Evolutionary conservation across 164 flowering plant genomes (phyloP).

Genomic region (Macadamia tetraphylla): DNA sequence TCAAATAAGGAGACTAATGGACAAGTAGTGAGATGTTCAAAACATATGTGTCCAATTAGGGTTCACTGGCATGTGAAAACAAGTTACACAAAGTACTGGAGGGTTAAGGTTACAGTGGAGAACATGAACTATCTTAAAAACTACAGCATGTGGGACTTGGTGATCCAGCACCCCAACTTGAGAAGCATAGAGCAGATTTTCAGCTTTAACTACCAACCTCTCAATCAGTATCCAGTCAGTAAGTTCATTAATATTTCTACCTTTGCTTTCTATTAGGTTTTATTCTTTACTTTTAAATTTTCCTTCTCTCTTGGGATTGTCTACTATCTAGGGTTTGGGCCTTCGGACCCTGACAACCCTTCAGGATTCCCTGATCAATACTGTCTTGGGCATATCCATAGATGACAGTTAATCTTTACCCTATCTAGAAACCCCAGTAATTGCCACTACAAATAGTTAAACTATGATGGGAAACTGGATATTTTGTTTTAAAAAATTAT

Average conservation of each 20-base stretch:
- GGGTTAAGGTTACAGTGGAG: constrained; percentile 62
- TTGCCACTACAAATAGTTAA: no score
- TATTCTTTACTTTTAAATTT: no score
- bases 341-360: no score
- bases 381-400: no score
- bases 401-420: no score
- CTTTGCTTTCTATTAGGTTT: background rate
- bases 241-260: constrained; percentile 22
- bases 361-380: no score
- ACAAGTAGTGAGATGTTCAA: constrained; percentile 45
- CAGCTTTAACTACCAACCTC: constrained; percentile 76
- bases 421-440: no score
- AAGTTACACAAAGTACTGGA: constrained; percentile 64
- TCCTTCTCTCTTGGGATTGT: no score
- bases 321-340: no score
- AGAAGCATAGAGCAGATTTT: constrained; percentile 40
- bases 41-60: constrained; percentile 71
- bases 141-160: constrained; percentile 68
- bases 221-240: constrained; percentile 43
- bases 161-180: constrained; percentile 66
- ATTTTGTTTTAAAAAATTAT: no score
- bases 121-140: constrained; percentile 53
- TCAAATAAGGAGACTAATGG: constrained; percentile 11
- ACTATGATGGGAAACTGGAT: no score
- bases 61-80: constrained; percentile 85